These are phyloP conservation scores for Canna indica DNA, from an alignment of 176 grass and related monocot genomes.

Conservation along the genomic window DNA sequence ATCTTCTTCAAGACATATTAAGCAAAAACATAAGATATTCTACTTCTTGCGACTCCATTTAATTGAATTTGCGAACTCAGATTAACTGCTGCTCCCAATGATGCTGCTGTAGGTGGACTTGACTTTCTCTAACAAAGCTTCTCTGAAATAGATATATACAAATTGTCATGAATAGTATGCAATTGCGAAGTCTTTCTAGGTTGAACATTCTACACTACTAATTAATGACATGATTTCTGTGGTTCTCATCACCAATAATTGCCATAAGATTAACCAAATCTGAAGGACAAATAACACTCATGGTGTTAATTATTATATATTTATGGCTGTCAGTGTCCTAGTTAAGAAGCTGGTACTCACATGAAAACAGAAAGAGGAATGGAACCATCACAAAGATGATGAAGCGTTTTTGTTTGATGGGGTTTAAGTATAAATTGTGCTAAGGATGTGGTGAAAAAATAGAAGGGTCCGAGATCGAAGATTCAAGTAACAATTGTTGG, in stretches of 20 bases:
- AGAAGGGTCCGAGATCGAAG: too few relatives aligned
- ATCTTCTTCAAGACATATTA: background rate
- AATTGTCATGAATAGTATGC: background rate
- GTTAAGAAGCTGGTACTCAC: too few relatives aligned
- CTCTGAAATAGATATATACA: conserved; percentile 24
- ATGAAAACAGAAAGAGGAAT: too few relatives aligned
- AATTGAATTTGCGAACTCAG: background rate
- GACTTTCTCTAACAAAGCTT: conserved; percentile 47
- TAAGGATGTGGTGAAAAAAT: too few relatives aligned
- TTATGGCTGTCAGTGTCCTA: too few relatives aligned
- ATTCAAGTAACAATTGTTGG: too few relatives aligned
- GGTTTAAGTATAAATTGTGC: too few relatives aligned
- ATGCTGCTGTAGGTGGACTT: conserved; percentile 45
- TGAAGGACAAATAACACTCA: background rate
- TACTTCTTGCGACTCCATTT: background rate
- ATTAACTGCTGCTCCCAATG: conserved; percentile 25
- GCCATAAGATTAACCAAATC: background rate
- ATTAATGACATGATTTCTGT: background rate
- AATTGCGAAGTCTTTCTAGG: background rate
- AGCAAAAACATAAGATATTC: background rate
- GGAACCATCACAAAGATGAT: too few relatives aligned
- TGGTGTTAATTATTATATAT: too few relatives aligned
- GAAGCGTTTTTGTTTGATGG: too few relatives aligned
- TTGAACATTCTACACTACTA: background rate
- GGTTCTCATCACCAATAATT: background rate